phyloP scores from a whole-genome alignment of 1,284 basidiomycete species.

The Earliella scabrosa region DNA sequence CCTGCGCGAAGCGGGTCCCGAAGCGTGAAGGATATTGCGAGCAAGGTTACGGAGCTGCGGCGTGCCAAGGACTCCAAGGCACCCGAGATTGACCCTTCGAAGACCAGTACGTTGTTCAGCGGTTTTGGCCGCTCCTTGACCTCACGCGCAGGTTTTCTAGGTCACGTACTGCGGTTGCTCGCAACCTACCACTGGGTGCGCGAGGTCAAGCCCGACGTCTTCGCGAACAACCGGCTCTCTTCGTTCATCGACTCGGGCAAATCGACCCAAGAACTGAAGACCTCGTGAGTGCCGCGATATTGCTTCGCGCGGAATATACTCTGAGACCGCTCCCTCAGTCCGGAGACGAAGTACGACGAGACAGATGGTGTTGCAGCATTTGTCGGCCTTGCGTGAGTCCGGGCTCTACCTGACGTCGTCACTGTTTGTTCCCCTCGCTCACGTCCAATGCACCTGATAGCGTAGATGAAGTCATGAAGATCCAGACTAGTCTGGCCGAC shows the following conservation, averaged over 20 bases:
- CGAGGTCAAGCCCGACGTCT: constrained; percentile 67
- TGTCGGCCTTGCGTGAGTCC: constrained; percentile 6
- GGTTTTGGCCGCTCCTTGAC: neutral
- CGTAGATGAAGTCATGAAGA: constrained; percentile 14
- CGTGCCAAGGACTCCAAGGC: constrained; percentile 3
- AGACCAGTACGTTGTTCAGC: constrained; percentile 8
- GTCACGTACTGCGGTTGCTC: constrained; percentile 67
- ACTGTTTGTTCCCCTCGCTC: neutral
- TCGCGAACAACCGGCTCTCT: constrained; percentile 68
- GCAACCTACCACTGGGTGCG: constrained; percentile 72
- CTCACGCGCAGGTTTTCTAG: constrained; percentile 34
- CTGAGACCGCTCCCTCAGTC: neutral
- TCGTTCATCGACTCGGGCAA: constrained; percentile 69
- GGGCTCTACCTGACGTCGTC: fast-evolving
- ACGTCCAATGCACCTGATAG: neutral
- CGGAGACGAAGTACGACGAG: constrained; percentile 21
- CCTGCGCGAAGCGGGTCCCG: constrained; percentile 58
- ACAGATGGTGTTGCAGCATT: constrained; percentile 22
- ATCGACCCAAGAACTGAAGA: constrained; percentile 40
- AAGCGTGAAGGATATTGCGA: constrained; percentile 58
- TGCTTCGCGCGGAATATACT: neutral
- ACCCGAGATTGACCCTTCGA: constrained; percentile 12
- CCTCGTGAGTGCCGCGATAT: constrained; percentile 39
- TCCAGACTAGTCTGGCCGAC: constrained; percentile 7
- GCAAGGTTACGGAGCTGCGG: constrained; percentile 13